Conservation (phyloP, 345 rosid species). For the Arabis alpina region DNA sequence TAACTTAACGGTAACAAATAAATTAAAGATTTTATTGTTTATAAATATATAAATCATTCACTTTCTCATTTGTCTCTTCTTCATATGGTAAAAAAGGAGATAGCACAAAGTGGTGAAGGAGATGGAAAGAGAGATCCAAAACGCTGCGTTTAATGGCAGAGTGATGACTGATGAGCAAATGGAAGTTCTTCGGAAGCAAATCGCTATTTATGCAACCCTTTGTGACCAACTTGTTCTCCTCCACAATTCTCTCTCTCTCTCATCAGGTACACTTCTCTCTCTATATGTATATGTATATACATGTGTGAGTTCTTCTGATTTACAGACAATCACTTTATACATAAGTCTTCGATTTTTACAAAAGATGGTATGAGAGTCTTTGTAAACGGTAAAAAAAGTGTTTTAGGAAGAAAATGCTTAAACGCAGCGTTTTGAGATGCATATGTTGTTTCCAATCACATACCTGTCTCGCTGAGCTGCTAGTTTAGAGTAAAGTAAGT, state of each 20-base stretch:
- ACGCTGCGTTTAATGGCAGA: slow-evolving; percentile 38
- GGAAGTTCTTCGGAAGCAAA: slow-evolving; percentile 72
- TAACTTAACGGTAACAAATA: slow-evolving; percentile 36
- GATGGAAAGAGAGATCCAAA: slow-evolving; percentile 45
- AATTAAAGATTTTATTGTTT: slow-evolving; percentile 27
- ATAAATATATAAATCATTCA: slow-evolving; percentile 27
- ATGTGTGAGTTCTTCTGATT: slow-evolving; percentile 2
- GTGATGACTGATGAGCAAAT: slow-evolving; percentile 82
- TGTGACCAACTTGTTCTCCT: slow-evolving; percentile 63
- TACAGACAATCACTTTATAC: slow-evolving; percentile 4
- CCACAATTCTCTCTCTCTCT: slow-evolving; percentile 52
- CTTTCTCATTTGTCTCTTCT: slow-evolving; percentile 18
- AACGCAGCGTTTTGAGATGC: slow-evolving; percentile 37
- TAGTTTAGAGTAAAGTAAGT: background rate
- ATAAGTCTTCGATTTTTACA: background rate
- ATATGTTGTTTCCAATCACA: slow-evolving; percentile 10
- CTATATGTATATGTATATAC: background rate
- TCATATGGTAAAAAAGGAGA: slow-evolving; percentile 30
- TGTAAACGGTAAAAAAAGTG: slow-evolving; percentile 3
- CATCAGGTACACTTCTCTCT: slow-evolving; percentile 47
- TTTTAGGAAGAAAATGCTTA: background rate
- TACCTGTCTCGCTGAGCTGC: slow-evolving; percentile 7
- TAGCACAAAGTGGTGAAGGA: slow-evolving; percentile 20
- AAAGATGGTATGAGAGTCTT: background rate
- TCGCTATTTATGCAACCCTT: slow-evolving; percentile 58